phyloP scores from a whole-genome alignment of 148 eudicot genomes.

The Chenopodium suecicum region DNA sequence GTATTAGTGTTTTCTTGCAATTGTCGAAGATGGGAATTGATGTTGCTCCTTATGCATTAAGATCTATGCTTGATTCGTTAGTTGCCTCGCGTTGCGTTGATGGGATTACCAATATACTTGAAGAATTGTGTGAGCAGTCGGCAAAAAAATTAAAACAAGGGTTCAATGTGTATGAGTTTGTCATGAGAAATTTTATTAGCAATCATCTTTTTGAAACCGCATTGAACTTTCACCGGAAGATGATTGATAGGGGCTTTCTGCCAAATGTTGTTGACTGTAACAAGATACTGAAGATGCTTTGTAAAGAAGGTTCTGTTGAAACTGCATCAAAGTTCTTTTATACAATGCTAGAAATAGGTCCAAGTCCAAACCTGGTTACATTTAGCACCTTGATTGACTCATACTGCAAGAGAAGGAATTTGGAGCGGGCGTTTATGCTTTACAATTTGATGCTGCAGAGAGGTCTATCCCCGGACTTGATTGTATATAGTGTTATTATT shows the following conservation, averaged over 20 bases:
- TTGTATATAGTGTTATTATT: constrained; percentile 55
- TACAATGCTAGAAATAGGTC: constrained; percentile 48
- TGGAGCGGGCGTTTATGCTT: constrained; percentile 48
- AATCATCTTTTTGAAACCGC: constrained; percentile 44
- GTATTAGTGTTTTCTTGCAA: constrained; percentile 36
- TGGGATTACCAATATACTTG: constrained; percentile 34
- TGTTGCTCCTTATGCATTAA: constrained; percentile 46
- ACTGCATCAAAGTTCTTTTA: constrained; percentile 39
- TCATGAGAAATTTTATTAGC: constrained; percentile 38
- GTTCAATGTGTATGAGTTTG: constrained; percentile 46
- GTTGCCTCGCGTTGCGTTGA: constrained; percentile 31
- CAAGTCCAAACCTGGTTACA: constrained; percentile 57
- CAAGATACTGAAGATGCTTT: constrained; percentile 46
- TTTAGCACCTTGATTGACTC: constrained; percentile 60
- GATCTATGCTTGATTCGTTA: constrained; percentile 43
- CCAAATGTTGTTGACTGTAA: constrained; percentile 50
- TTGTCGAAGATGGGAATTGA: constrained; percentile 44
- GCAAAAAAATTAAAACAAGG: constrained; percentile 23
- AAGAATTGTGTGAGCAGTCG: constrained; percentile 26
- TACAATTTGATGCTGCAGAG: constrained; percentile 39
- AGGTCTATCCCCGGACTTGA: constrained; percentile 51
- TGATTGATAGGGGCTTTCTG: constrained; percentile 44
- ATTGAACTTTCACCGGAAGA: constrained; percentile 44
- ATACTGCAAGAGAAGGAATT: constrained; percentile 41
- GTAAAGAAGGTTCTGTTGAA: constrained; percentile 33